Base-by-base conservation (phyloP, 2,329 filamentous ascomycete genomes). In the Dothistroma pini region DNA sequence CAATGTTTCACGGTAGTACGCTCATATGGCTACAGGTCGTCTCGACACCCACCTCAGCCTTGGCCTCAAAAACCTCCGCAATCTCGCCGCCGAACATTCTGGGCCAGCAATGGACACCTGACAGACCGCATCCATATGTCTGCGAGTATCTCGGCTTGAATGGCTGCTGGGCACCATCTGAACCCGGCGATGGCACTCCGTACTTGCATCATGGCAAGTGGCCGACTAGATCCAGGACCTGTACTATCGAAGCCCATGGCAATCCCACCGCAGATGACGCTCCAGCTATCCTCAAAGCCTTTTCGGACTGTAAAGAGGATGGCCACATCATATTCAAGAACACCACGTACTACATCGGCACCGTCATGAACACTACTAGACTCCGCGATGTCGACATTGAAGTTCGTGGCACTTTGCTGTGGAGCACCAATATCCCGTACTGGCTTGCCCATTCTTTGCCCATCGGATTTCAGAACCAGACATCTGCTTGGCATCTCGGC, bases 381-480 rank as follows among this genome's bases (percentile, higher is more conserved):
- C 72, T 84, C 31, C 68, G 73, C 41, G 78, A 83, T 64, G 76
- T 78, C 25, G 76, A 79, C 41, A 75, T 83, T 56, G 78, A 83
- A 59, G 73, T 83, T 54, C 69, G 76, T 49, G 81, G 81, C 7
- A 82, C 75, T 8, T 74, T 82, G 7, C 67, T 82, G 59, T 78
- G 75, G 76, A 67, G 71, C 57, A 74, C 71, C 0, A 68, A 78
- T 57, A 78, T 83, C 10, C 63, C 73, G 7, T 84, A 84, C 69
- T 85, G 82, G 82, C 76, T 82, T 0, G 75, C 75, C 7, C 74
- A 81, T 34, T 82, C 80, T 4, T 76, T 84, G 65, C 76, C 79
- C 0, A 75, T 84, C 11, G 80, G 79, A 2, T 84, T 82, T 68
- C 82, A 85, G 69, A 83, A 85, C 64, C 82, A 84, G 64, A 80